Evolutionary conservation across 2,329 filamentous ascomycete genomes (phyloP).

Genomic region (Fusarium napiforme): DNA sequence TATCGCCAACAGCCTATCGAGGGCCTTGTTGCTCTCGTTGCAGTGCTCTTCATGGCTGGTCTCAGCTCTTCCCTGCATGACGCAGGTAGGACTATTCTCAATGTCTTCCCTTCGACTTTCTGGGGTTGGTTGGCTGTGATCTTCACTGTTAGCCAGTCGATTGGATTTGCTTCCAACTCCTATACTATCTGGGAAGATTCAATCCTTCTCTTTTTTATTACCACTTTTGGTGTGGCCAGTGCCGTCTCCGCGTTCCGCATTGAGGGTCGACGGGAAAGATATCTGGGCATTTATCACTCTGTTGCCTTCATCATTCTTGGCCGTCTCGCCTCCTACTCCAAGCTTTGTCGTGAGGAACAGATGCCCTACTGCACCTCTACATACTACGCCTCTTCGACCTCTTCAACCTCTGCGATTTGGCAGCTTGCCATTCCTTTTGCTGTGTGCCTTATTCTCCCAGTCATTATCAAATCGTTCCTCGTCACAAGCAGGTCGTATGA

Average conservation of each 20-base stretch:
- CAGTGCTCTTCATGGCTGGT: conserved; percentile 53
- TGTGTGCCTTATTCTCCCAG: conserved; percentile 77
- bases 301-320: conserved; percentile 82
- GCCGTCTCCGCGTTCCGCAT: conserved; percentile 81
- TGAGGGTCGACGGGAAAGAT: conserved; percentile 72
- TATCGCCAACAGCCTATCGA: conserved; percentile 49
- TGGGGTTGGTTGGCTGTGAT: conserved; percentile 90
- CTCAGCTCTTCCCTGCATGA: conserved; percentile 56
- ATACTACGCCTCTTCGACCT: conserved; percentile 91
- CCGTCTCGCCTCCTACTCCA: conserved; percentile 85
- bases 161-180: conserved; percentile 96
- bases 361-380: conserved; percentile 97
- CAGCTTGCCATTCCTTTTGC: conserved; percentile 83
- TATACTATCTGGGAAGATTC: conserved; percentile 99
- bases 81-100: conserved; percentile 56
- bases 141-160: conserved; percentile 87
- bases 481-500: conserved; percentile 86
- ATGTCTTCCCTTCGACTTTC: conserved; percentile 75
- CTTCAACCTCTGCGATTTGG: conserved; percentile 92
- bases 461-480: conserved; percentile 83
- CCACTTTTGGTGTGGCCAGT: conserved; percentile 84
- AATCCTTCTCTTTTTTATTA: conserved; percentile 90
- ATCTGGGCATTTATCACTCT: conserved; percentile 86
- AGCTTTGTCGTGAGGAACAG: conserved; percentile 95
- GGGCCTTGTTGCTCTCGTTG: conserved; percentile 54